These are phyloP conservation scores for Coelastrella sp. DNA, from an alignment of 139 green algal species.

Conservation along the genomic window DNA sequence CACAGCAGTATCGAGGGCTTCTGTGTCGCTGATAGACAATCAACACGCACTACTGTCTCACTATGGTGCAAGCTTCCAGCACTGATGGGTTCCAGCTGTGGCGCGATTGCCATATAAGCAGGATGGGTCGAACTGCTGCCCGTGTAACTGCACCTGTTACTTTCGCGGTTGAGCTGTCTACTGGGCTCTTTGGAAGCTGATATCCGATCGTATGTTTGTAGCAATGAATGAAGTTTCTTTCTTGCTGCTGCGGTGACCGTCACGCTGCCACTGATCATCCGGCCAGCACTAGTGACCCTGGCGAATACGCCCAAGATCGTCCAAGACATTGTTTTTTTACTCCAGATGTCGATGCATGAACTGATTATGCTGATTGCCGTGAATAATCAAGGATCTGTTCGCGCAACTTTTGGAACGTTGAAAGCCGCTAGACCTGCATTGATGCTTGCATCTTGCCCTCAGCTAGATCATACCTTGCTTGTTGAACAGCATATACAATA, in stretches of 20 bases:
- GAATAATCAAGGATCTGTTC: no score
- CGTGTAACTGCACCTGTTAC: slow-evolving; percentile 10
- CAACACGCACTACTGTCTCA: background rate
- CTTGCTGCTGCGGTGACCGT: background rate
- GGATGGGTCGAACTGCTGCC: background rate
- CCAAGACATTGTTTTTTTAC: no score
- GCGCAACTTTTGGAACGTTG: no score
- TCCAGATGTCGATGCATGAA: no score
- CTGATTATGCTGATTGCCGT: no score
- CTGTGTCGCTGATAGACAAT: background rate
- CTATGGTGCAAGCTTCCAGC: background rate
- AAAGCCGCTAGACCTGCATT: no score
- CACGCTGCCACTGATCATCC: background rate
- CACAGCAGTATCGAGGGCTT: background rate
- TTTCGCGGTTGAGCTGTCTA: background rate
- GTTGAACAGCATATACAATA: no score
- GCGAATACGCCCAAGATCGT: no score
- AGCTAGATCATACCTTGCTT: no score
- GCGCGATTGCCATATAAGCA: background rate
- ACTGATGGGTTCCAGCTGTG: background rate
- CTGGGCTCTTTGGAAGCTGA: background rate
- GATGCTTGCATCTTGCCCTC: no score
- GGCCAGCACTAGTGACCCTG: no score
- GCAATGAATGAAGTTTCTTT: background rate
- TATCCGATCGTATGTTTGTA: background rate